Conservation (phyloP, 805 yeast species). For the Candida railenensis region DNA sequence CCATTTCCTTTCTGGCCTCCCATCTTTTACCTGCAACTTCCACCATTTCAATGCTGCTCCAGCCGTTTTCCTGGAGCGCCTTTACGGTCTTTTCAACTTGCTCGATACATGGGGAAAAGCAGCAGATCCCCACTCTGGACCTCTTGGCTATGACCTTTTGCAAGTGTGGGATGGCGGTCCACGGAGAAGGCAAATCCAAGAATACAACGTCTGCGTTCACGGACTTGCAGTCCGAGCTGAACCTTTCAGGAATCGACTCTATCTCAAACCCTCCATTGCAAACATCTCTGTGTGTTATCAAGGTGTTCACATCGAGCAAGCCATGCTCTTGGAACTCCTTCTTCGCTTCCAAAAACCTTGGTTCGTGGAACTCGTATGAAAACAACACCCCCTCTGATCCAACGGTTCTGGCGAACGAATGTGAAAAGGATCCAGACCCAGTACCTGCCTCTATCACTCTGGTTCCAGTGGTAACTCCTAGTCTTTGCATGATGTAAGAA, state of each 20-base stretch:
- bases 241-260: conserved; percentile 28
- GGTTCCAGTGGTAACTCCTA: conserved; percentile 71
- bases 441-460: conserved; percentile 96
- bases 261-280: conserved; percentile 81
- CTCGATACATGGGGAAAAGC: conserved; percentile 97
- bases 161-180: conserved; percentile 88
- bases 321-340: conserved; percentile 76
- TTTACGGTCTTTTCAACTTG: conserved; percentile 88
- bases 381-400: conserved; percentile 60
- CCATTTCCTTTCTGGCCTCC: conserved; percentile 91
- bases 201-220: conserved; percentile 75
- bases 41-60: conserved; percentile 88
- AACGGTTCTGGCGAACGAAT: conserved; percentile 82
- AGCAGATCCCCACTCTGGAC: conserved; percentile 71
- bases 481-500: conserved; percentile 80
- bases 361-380: conserved; percentile 90
- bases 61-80: conserved; percentile 70
- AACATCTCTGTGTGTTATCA: conserved; percentile 87
- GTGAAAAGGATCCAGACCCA: conserved; percentile 95
- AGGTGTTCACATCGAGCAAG: conserved; percentile 49
- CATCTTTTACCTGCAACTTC: conserved; percentile 82
- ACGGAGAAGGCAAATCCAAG: conserved; percentile 93
- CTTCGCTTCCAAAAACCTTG: conserved; percentile 75
- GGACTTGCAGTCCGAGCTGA: conserved; percentile 13
- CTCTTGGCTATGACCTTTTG: conserved; percentile 53